Conservation (phyloP, 768 basidiomycete species). For the Phanerochaete carnosa region DNA sequence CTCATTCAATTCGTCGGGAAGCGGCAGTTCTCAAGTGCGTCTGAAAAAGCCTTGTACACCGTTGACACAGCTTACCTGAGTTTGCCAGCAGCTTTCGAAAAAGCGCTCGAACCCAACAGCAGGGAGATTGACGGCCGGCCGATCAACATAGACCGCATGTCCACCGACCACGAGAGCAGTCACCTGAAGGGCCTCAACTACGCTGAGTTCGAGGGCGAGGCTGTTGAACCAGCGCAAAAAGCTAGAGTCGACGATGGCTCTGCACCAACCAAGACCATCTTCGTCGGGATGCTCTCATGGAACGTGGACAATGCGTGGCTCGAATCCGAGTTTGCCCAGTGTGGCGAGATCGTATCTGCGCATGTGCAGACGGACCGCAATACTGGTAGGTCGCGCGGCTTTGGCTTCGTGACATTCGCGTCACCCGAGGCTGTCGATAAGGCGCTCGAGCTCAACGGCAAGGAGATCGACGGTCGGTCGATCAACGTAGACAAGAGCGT, state of each 20-base stretch:
- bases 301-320: constrained; percentile 96
- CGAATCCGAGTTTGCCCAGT: constrained; percentile 82
- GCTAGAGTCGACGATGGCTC: constrained; percentile 53
- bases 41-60: not conserved
- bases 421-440: constrained; percentile 71
- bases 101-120: constrained; percentile 78
- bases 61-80: not conserved
- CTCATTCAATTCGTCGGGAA: constrained; percentile 29
- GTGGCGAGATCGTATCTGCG: constrained; percentile 87
- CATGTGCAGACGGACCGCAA: constrained; percentile 85
- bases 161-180: constrained; percentile 90
- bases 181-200: too few species aligned
- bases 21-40: constrained; percentile 23
- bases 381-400: constrained; percentile 79
- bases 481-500: constrained; percentile 82
- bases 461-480: constrained; percentile 89
- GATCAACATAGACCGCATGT: constrained; percentile 86
- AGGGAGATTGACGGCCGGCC: constrained; percentile 90
- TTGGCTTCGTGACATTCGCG: constrained; percentile 80
- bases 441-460: constrained; percentile 77
- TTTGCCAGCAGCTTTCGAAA: constrained; percentile 56
- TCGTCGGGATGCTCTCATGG: constrained; percentile 94
- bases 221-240: constrained; percentile 70
- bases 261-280: constrained; percentile 68
- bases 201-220: constrained; percentile 58